A percentile compares a stretch with the other conserved stretches of the same genome.
These are phyloP conservation scores for Candida odintsovae DNA, from an alignment of 805 yeast species.

Conservation along the genomic window DNA sequence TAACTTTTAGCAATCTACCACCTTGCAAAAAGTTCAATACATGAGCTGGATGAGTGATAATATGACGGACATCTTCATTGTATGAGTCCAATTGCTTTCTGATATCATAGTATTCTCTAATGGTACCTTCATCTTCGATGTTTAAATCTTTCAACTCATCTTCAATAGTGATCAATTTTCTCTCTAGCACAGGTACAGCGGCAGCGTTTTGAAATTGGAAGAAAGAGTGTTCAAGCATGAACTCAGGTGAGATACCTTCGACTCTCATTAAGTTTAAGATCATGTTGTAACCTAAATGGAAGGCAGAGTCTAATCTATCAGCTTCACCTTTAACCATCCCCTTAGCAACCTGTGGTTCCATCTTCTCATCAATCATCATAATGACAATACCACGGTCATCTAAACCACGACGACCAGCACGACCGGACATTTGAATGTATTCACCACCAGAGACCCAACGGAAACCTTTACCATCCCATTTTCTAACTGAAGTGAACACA, in stretches of 20 bases:
- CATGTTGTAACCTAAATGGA: slow-evolving; percentile 97
- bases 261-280: slow-evolving; percentile 92
- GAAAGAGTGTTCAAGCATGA: slow-evolving; percentile 90
- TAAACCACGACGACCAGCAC: slow-evolving; percentile 99
- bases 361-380: slow-evolving; percentile 98
- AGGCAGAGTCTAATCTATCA: slow-evolving; percentile 94
- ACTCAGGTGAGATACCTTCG: slow-evolving; percentile 97
- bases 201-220: slow-evolving; percentile 93
- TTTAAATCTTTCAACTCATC: slow-evolving; percentile 40
- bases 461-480: slow-evolving; percentile 97
- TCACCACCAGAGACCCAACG: slow-evolving; percentile 99
- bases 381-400: slow-evolving; percentile 99
- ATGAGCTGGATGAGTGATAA: slow-evolving; percentile 89
- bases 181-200: slow-evolving; percentile 81
- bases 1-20: slow-evolving; percentile 77
- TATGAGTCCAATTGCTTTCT: slow-evolving; percentile 66
- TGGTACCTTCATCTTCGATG: slow-evolving; percentile 67
- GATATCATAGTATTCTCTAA: slow-evolving; percentile 80
- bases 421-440: slow-evolving; percentile 98
- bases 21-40: slow-evolving; percentile 78
- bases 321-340: slow-evolving; percentile 99
- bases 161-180: slow-evolving; percentile 50
- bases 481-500: slow-evolving; percentile 93
- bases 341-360: slow-evolving; percentile 99
- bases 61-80: slow-evolving; percentile 68